These are phyloP conservation scores for Arthrobotrys musiformis DNA, from an alignment of 2,329 filamentous ascomycete species.

Conservation along the genomic window DNA sequence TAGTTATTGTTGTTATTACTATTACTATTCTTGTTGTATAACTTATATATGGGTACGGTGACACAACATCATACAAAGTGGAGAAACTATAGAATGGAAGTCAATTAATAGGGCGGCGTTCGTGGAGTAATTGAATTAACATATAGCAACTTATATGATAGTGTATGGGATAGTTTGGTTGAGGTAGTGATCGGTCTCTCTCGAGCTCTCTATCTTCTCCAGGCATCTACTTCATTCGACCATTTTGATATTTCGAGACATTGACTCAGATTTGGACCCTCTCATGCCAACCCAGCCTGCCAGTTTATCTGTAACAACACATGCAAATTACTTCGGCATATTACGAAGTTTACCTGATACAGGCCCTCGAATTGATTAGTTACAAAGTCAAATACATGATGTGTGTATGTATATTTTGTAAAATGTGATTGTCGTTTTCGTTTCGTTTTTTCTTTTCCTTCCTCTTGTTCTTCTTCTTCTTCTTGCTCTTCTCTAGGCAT, in stretches of 20 bases:
- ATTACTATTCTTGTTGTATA: constrained; percentile 10
- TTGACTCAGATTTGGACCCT: constrained; percentile 24
- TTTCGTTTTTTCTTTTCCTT: not conserved
- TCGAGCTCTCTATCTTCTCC: not conserved
- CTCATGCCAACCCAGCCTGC: not conserved
- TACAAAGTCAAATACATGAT: too few species aligned
- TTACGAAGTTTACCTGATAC: not conserved
- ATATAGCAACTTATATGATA: not conserved
- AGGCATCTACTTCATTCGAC: constrained; percentile 8
- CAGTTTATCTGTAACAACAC: constrained; percentile 25
- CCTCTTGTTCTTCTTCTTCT: not conserved
- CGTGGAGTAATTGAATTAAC: constrained; percentile 13
- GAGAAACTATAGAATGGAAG: not conserved
- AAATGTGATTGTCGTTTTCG: constrained; percentile 30
- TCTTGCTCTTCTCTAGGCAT: constrained; percentile 21
- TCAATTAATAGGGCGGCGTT: not conserved
- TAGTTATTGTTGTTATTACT: not conserved
- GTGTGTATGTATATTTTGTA: not conserved
- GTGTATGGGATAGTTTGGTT: not conserved
- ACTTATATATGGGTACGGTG: constrained; percentile 2
- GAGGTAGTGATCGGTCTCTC: not conserved
- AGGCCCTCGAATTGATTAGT: constrained; percentile 25
- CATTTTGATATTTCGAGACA: constrained; percentile 50
- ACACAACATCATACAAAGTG: constrained; percentile 7
- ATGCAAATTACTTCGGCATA: not conserved